A percentile compares a stretch with the other conserved stretches of the same genome.
These are phyloP conservation scores for Pueraria montana DNA, from an alignment of 306 rosid genomes.

Conservation along the genomic window DNA sequence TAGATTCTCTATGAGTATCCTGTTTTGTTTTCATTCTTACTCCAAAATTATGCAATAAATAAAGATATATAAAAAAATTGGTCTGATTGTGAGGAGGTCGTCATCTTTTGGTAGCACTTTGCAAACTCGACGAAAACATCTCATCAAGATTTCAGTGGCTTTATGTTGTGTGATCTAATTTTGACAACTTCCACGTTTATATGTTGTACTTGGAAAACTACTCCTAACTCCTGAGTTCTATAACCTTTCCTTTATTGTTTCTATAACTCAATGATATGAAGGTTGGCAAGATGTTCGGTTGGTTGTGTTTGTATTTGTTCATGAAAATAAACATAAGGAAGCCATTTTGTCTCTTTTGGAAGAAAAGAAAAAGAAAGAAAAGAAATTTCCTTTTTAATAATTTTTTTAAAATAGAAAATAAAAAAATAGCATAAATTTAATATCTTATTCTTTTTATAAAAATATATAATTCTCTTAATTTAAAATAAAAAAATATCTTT, in stretches of 20 bases:
- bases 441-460: not conserved
- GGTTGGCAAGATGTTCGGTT: not conserved
- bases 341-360: not conserved
- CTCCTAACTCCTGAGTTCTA: not conserved
- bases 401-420: not conserved
- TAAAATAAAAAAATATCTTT: no score
- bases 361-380: not conserved
- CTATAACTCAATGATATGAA: not conserved
- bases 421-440: not conserved
- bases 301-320: not conserved
- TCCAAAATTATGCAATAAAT: no score
- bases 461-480: no score
- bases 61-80: no score
- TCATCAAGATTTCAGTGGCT: not conserved
- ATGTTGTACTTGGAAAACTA: conserved; percentile 7
- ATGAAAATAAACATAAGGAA: not conserved
- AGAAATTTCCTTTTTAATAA: no score
- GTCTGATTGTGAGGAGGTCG: not conserved
- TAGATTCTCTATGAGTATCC: no score
- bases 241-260: conserved; percentile 9
- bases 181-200: not conserved
- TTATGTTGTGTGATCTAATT: conserved; percentile 14
- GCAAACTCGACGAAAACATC: not conserved
- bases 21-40: no score
- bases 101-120: not conserved